Base-by-base conservation (phyloP, 78 protist genomes). In the Dictyostelium purpureum region DNA sequence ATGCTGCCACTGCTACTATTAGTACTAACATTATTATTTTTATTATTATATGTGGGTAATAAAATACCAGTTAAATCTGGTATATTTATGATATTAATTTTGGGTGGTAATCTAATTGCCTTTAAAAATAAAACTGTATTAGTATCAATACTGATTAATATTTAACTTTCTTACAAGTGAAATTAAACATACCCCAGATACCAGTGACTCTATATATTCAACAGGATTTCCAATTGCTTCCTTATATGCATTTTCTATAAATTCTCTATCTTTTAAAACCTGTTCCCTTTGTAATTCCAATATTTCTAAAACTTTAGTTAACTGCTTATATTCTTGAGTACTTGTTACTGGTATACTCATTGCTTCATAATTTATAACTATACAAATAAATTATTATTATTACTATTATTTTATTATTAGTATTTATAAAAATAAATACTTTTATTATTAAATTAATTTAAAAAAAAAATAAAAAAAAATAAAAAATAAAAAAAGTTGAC, bases 261-360 rank as follows among this genome's bases (percentile, higher is more conserved):
- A 31, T 33, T 85, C 82, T 38, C 57, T 85, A 61, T 85, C 92
- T 38, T 85, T 40, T 35, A 71, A 40, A 42, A 63, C 79, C 14
- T 28, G 28, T 38, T 85, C 79, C 10, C 92, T 65, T 61, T 85
- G 92, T 85, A 73, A 82, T 37, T 85, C 76, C 6, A 85, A 37
- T 21, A 43, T 47, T 49, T 85, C 79, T 35, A 85, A 73, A 26
- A 77, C 33, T 35, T 43, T 85, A 2, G 92, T 85, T 19, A 85
- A 26, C 21, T 66, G 42, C 35, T 73, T 85, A 35, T 81, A 81
- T 69, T 82, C 90, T n/a, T 52, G 12, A 3, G 90, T 82, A 14
- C 70, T 73, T 70, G 77, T 82, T 4, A 82, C 59, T 6, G 90
- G 90, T 38, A 54, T 45, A 70, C 35, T 82, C 59, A 52, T 43